These are phyloP conservation scores for Peronospora belbahrii DNA, from an alignment of 352 stramenopile species.

Conservation along the genomic window DNA sequence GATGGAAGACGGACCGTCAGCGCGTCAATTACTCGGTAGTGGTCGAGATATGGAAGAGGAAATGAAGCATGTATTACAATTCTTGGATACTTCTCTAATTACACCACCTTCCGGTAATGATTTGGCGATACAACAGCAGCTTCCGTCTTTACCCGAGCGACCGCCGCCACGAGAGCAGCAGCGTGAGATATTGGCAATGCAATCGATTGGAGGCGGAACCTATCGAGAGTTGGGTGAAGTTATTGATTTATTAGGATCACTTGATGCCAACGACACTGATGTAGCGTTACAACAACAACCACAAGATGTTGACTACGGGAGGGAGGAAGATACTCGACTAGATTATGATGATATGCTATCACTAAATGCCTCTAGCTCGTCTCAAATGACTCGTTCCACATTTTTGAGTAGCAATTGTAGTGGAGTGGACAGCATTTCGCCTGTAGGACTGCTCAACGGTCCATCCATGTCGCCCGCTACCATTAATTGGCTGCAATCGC, in stretches of 20 bases:
- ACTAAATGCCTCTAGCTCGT: not conserved
- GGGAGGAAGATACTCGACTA: not conserved
- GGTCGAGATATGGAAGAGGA: constrained; percentile 31
- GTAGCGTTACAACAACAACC: constrained; percentile 11
- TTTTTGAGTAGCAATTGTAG: constrained; percentile 33
- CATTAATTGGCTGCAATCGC: constrained; percentile 70
- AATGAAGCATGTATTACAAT: constrained; percentile 62
- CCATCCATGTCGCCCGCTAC: constrained; percentile 71
- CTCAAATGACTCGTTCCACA: constrained; percentile 37
- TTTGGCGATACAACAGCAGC: constrained; percentile 15
- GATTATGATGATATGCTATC: not conserved
- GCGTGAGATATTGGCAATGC: constrained; percentile 24
- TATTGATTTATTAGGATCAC: constrained; percentile 56
- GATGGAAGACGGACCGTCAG: constrained; percentile 1
- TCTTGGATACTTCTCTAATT: constrained; percentile 46
- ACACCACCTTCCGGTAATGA: constrained; percentile 30
- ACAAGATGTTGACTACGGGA: not conserved
- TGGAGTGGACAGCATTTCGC: constrained; percentile 45
- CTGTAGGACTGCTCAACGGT: constrained; percentile 38
- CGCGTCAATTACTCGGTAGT: constrained; percentile 10
- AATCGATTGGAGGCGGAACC: constrained; percentile 33
- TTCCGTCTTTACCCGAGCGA: constrained; percentile 4
- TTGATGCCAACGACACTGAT: constrained; percentile 47
- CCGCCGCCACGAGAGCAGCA: constrained; percentile 15
- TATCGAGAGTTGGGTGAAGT: constrained; percentile 65